Evolutionary conservation across 306 rosid genomes (phyloP).

Genomic region (Gastrolobium villosum): DNA sequence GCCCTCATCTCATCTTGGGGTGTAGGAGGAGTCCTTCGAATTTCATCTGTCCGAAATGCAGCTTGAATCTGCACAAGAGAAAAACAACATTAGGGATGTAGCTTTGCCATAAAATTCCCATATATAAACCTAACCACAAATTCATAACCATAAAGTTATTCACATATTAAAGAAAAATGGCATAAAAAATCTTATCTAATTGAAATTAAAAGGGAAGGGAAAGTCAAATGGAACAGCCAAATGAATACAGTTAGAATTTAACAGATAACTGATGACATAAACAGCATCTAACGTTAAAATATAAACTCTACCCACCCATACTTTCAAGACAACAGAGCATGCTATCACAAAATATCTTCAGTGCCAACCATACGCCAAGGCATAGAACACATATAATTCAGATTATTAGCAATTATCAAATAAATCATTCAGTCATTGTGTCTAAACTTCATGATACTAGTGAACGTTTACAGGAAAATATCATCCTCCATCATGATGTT

Average conservation of each 20-base stretch:
- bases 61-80: constrained; percentile 83
- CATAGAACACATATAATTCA: neutral
- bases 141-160: neutral
- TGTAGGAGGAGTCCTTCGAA: constrained; percentile 94
- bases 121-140: neutral
- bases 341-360: neutral
- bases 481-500: constrained; percentile 4
- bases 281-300: neutral
- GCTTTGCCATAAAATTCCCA: constrained; percentile 4
- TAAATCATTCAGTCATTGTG: neutral
- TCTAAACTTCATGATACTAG: neutral
- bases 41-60: constrained; percentile 99
- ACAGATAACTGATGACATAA: constrained; percentile 14
- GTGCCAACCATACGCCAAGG: neutral
- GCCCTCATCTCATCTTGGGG: constrained; percentile 99
- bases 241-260: constrained; percentile 25
- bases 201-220: neutral
- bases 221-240: constrained; percentile 38
- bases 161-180: too few relatives aligned
- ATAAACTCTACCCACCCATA: neutral
- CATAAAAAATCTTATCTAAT: too few relatives aligned
- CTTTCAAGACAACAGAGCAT: neutral
- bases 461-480: neutral
- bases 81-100: neutral
- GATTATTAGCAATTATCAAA: constrained; percentile 26